phyloP scores from a whole-genome alignment of 2,329 filamentous ascomycete genomes.

The Blumeria graminis region DNA sequence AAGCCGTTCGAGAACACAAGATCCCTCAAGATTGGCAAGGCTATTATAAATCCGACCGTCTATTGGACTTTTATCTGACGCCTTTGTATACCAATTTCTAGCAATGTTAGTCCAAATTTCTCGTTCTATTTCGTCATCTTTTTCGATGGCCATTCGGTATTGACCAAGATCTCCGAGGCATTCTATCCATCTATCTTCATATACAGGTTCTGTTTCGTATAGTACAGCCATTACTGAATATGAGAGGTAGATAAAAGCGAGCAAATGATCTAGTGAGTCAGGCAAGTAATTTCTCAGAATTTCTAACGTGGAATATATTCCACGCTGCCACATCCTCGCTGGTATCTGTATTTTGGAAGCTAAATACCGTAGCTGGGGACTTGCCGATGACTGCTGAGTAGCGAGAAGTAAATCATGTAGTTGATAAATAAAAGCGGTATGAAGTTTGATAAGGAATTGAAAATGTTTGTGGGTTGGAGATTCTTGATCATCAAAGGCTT shows the following conservation, averaged over 20 bases:
- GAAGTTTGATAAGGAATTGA: slow-evolving; percentile 61
- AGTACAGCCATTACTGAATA: slow-evolving; percentile 79
- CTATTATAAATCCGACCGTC: slow-evolving; percentile 73
- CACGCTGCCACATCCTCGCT: slow-evolving; percentile 78
- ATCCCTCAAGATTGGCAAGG: slow-evolving; percentile 52
- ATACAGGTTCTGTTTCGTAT: slow-evolving; percentile 62
- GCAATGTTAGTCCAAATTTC: slow-evolving; percentile 67
- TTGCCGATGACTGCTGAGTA: slow-evolving; percentile 62
- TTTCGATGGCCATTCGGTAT: slow-evolving; percentile 78
- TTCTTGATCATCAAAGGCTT: slow-evolving; percentile 14
- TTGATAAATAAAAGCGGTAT: slow-evolving; percentile 58
- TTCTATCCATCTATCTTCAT: slow-evolving; percentile 69
- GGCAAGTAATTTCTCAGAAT: slow-evolving; percentile 52
- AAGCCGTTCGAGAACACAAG: slow-evolving; percentile 44
- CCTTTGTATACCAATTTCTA: slow-evolving; percentile 46
- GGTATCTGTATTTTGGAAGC: slow-evolving; percentile 78
- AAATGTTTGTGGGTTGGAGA: slow-evolving; percentile 40
- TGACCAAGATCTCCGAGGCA: slow-evolving; percentile 69
- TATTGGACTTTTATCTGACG: slow-evolving; percentile 46
- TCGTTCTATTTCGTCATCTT: slow-evolving; percentile 44
- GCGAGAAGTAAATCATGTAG: slow-evolving; percentile 75
- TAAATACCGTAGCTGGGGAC: slow-evolving; percentile 37
- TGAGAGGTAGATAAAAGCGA: slow-evolving; percentile 68
- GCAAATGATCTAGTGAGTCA: slow-evolving; percentile 62
- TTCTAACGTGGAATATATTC: slow-evolving; percentile 68